Base-by-base conservation (phyloP, 352 stramenopile species). In the Pythium guiyangense region DNA sequence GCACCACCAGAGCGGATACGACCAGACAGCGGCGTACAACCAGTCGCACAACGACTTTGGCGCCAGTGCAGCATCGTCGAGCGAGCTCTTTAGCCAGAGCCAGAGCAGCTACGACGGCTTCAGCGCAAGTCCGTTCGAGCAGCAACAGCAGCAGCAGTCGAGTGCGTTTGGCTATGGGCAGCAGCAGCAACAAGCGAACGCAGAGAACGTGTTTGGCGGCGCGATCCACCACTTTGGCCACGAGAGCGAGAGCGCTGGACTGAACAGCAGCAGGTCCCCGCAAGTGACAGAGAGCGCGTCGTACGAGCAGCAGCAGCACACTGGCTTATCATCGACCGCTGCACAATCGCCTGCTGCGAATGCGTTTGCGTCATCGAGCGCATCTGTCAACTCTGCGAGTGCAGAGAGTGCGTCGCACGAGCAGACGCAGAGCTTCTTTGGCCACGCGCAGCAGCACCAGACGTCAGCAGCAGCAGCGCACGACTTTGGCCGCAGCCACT, bases 21-120 rank as follows among this genome's bases (percentile, higher is more conserved):
- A 39, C 6, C 48, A 59, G 27, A 48, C 20, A 54, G 37, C 12
- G 2, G 29, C 43, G n/a, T 62, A 62, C 18, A 27, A 34, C n/a
- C 52, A 60, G 54, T 29, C 58, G 15, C 49, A 42, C n/a, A 42
- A 50, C 27, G 52, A 56, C 34, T 62, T 44, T 43, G 59, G 31
- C 40, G 43, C 40, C 11, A n/a, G n/a, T n/a, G 43, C 62, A 43
- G 17, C 66, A 44, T 67, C 65, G 44, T 58, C 58, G 6, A 56
- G 63, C 52, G 52, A 62, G 49, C 49, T 59, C 9, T 80, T 79
- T 62, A 63, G 59, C 9, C 59, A 67, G 18, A 53, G 40, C 48
- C 46, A 40, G 46, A 52, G 66, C 42, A 55, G 48, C 15, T 52
- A 54, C 17, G 48, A 63, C n/a, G 43, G 42, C 1, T 58, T 54